A percentile compares a stretch with the other conserved stretches of the same genome.
These are phyloP conservation scores for Moricandia arvensis DNA, from an alignment of 345 rosid species.

Conservation along the genomic window DNA sequence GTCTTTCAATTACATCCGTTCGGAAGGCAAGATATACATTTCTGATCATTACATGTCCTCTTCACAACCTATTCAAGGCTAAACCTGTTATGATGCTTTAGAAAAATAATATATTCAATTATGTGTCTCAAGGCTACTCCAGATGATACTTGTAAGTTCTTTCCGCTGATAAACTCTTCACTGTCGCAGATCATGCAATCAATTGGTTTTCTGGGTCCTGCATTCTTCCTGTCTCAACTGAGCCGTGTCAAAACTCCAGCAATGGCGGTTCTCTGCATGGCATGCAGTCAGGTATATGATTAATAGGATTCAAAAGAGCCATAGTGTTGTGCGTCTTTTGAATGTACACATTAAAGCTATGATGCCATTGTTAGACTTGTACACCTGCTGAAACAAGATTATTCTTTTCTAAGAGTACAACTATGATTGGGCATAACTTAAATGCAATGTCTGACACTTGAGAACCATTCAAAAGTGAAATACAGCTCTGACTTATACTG, in stretches of 20 bases:
- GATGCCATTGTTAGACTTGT: neutral
- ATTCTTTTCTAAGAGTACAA: constrained; percentile 13
- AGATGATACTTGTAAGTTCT: neutral
- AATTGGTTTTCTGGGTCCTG: constrained; percentile 93
- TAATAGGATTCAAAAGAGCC: neutral
- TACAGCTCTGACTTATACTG: constrained; percentile 24
- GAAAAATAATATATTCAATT: neutral
- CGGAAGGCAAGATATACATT: constrained; percentile 65
- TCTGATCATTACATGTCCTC: no score
- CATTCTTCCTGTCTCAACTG: constrained; percentile 88
- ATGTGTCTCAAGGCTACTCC: neutral
- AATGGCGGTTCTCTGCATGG: constrained; percentile 97
- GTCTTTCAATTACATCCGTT: constrained; percentile 86
- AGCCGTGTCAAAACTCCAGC: constrained; percentile 84
- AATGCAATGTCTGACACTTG: constrained; percentile 36
- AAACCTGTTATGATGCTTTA: neutral
- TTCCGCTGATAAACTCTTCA: constrained; percentile 22
- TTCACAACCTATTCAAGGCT: neutral
- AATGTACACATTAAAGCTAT: neutral
- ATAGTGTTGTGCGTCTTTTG: neutral
- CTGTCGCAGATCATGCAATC: constrained; percentile 92
- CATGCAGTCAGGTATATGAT: constrained; percentile 86
- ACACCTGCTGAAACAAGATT: constrained; percentile 18
- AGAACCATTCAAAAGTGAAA: constrained; percentile 1
- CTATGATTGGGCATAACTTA: neutral